Base-by-base conservation (phyloP, 1,139 yeast genomes). In the Lodderomyces pseudojiufengensis region DNA sequence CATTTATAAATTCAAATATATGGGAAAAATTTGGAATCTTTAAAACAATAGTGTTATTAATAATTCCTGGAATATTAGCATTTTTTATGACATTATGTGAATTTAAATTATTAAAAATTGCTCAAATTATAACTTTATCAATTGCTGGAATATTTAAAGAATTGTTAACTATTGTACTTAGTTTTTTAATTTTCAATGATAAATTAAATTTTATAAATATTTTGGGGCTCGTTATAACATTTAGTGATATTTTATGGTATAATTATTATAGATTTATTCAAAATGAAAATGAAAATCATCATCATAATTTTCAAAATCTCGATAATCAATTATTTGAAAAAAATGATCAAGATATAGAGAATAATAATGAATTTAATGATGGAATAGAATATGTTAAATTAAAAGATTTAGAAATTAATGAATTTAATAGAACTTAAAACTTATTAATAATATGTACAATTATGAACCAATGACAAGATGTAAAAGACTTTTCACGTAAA, bases 141-240 rank as follows among this genome's bases (percentile, higher is more conserved):
- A 78, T 92, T 25, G 95, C 95, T 0, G 98, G 98, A 2, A 85
- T 92, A 23, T 84, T 90, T 53, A 92, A 92, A 56, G 98, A 92
- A 57, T 68, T 92, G 7, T 65, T 90, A 35, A 92, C 97, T 0
- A 86, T 92, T 31, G 54, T 79, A 24, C 68, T 83, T 2, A 80
- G 95, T 18, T 70, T 83, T 38, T 43, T 86, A 5, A 70, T 87
- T 10, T 85, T 87, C 57, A 84, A 86, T 27, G 98, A 92, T 57
- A 59, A 62, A 27, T 67, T 92, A 36, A 77, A 83, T 27, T 51
- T 71, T 24, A 59, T 86, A 40, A 92, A 92, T 57, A 63, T 78
- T 40, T 40, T 84, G n/a, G 98, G 98, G 2, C 70, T 92, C 50
- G 44, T 72, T 1, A 63, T 88, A n/a, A 87, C 97, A 0, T 64